Base-by-base conservation (phyloP, 805 yeast genomes). In the Yarrowia porcina region DNA sequence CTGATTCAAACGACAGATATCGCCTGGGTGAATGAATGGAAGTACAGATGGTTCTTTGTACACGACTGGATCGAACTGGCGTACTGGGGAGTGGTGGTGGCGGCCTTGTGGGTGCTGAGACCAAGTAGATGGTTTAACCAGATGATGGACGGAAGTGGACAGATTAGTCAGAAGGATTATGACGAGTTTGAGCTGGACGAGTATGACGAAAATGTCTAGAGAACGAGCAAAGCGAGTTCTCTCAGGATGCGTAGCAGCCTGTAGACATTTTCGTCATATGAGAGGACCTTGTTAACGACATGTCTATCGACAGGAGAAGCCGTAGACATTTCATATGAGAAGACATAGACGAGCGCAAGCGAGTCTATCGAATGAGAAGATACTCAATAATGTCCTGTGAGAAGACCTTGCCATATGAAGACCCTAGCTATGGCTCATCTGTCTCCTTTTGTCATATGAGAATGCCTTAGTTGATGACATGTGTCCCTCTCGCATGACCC, bases 41-140 rank as follows among this genome's bases (percentile, higher is more conserved):
- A 56, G 30, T 56, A 20, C 30, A 28, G 61, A 4, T 56, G 61
- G 61, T 56, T 56, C 10, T 56, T 56, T 30, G 61, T 56, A 7
- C 61, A 56, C 38, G 61, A 56, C 27, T 56, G 61, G 61, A 32
- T 56, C 21, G 61, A 56, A n/a, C 11, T 56, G 18, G 61, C 49
- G 6, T 39, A 56, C 15, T 9, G 20, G 20, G 3, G 39, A 2
- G 47, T 39, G 15, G 36, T 56, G 3, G 6, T 10, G 5, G 35
- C 49, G 3, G 39, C 30, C 2, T 30, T 56, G n/a, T 56, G 39
- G 35, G 7, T 56, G 12, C 47, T 56, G 13, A 25, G 61, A 28
- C 61, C 61, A 4, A 20, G 39, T n/a, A 12, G 61, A 39, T 56
- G 28, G 32, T 56, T 56, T 21, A 56, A 56, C 61, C 47, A 32